Percentiles rank a stretch among this genome's conserved stretches.
These are phyloP conservation scores for Triticum turgidum DNA, from an alignment of 176 grass and related monocot species.

Conservation along the genomic window DNA sequence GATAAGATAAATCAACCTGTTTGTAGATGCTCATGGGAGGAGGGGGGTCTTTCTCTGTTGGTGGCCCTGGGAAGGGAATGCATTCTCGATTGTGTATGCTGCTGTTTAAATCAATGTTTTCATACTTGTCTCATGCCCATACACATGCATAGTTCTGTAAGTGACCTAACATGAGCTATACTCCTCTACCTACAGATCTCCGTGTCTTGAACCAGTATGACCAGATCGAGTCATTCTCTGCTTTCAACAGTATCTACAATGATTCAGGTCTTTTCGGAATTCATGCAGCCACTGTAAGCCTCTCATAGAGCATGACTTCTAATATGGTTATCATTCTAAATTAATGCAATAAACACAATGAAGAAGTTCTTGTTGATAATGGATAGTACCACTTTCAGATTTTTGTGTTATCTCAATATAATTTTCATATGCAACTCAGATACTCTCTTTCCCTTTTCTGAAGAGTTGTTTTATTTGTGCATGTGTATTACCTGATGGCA, in stretches of 20 bases:
- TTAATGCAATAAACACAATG: constrained; percentile 15
- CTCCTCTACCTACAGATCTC: constrained; percentile 57
- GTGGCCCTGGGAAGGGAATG: constrained; percentile 93
- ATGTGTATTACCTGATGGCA: not conserved
- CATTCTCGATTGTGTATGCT: constrained; percentile 83
- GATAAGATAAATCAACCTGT: not conserved
- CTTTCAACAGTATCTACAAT: constrained; percentile 84
- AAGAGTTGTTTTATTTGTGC: constrained; percentile 11
- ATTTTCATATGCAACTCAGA: constrained; percentile 3
- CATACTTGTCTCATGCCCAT: not conserved
- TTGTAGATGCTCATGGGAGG: constrained; percentile 93
- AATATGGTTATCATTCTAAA: not conserved
- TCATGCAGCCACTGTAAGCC: constrained; percentile 66
- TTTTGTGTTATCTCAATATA: constrained; percentile 1
- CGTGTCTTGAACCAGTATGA: constrained; percentile 67
- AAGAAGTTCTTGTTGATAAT: not conserved
- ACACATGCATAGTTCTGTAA: constrained; percentile 4
- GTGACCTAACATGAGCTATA: not conserved
- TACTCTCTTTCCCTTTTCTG: not conserved
- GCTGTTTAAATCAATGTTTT: not conserved
- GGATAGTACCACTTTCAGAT: not conserved
- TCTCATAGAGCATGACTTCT: constrained; percentile 16
- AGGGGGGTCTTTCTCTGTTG: constrained; percentile 83
- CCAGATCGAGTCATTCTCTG: constrained; percentile 78
- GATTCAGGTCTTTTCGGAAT: constrained; percentile 89